phyloP scores from a whole-genome alignment of 768 basidiomycete species.

The Crassisporium funariophilum region DNA sequence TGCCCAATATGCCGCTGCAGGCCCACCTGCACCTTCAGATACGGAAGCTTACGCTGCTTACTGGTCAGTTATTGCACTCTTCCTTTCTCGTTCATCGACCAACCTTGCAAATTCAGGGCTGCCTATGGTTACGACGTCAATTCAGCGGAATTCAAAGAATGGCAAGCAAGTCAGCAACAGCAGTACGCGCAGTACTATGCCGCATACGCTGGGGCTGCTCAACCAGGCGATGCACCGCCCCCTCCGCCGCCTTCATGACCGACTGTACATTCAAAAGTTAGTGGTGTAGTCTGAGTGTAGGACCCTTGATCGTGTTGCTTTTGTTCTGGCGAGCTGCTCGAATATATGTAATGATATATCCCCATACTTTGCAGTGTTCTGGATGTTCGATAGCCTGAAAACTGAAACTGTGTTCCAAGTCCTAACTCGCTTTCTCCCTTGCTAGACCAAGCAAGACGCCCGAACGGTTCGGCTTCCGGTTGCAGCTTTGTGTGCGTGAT shows the following conservation, averaged over 20 bases:
- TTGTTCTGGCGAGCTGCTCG: too few relatives aligned
- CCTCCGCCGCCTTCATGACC: constrained; percentile 39
- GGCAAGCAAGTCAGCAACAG: constrained; percentile 73
- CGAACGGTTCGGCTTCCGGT: too few relatives aligned
- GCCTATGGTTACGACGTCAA: constrained; percentile 88
- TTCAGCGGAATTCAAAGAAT: constrained; percentile 78
- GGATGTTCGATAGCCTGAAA: too few relatives aligned
- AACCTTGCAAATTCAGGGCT: constrained; percentile 50
- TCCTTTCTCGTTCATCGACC: not conserved
- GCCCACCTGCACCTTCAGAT: constrained; percentile 42
- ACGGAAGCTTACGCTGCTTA: constrained; percentile 61
- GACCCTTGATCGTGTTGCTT: too few relatives aligned
- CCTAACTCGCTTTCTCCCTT: too few relatives aligned
- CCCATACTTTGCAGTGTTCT: too few relatives aligned
- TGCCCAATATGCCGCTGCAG: constrained; percentile 35
- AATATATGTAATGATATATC: too few relatives aligned
- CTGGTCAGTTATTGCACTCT: constrained; percentile 45
- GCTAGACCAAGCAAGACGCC: too few relatives aligned
- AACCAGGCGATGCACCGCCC: constrained; percentile 30
- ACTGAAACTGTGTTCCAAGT: too few relatives aligned
- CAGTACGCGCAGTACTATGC: constrained; percentile 78
- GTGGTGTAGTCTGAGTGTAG: too few relatives aligned
- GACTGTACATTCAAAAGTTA: too few relatives aligned
- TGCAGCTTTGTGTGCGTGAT: too few relatives aligned
- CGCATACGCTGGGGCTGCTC: constrained; percentile 39